phyloP scores from a whole-genome alignment of 495 filamentous ascomycete species.

The Trichoderma gamsii region DNA sequence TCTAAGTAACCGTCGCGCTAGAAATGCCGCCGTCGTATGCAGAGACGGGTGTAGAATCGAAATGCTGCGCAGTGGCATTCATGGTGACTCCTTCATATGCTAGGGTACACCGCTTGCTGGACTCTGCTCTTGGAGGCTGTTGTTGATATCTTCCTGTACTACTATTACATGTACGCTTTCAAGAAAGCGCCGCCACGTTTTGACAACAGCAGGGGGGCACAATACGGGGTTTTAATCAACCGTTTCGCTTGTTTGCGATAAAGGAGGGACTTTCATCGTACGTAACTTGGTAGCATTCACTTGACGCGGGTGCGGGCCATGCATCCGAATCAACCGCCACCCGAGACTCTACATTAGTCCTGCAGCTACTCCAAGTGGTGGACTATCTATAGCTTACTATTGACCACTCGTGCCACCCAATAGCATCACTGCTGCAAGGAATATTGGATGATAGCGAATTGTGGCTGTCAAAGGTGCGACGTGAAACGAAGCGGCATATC shows the following conservation, averaged over 20 bases:
- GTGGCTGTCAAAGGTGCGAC: constrained; percentile 11
- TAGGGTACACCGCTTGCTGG: background rate
- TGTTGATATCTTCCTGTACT: background rate
- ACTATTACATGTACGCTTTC: background rate
- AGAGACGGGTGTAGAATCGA: background rate
- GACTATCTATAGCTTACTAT: background rate
- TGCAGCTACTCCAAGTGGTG: background rate
- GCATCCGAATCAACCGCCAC: background rate
- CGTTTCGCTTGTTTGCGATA: too few species aligned
- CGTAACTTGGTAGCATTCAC: background rate
- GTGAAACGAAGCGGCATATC: background rate
- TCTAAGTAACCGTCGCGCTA: background rate
- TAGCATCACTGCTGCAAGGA: background rate
- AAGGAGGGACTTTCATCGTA: too few species aligned
- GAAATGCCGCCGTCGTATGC: background rate
- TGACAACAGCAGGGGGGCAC: background rate
- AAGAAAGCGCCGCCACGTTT: background rate
- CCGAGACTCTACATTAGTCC: background rate
- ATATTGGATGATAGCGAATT: background rate
- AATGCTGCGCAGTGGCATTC: background rate
- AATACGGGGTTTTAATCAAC: background rate
- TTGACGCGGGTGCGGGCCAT: background rate
- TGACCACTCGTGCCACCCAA: too few species aligned
- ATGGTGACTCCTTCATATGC: background rate
- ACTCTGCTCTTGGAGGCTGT: background rate